These are phyloP conservation scores for Dryas drummondii DNA, from an alignment of 306 rosid species.

Conservation along the genomic window DNA sequence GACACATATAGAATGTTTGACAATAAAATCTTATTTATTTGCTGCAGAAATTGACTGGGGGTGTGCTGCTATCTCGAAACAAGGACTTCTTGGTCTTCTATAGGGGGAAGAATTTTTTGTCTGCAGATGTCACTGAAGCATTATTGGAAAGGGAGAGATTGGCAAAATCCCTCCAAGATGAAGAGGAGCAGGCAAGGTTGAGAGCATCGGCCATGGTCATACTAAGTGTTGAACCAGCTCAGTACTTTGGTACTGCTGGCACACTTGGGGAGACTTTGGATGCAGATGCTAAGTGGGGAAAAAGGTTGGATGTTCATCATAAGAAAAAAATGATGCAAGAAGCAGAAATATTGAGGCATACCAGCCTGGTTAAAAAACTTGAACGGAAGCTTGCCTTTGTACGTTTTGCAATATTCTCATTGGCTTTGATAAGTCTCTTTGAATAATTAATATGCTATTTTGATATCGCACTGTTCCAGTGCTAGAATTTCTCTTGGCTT, in stretches of 20 bases:
- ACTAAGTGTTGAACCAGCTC: constrained; percentile 41
- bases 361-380: constrained; percentile 62
- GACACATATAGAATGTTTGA: constrained; percentile 4
- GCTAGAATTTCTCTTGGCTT: constrained; percentile 23
- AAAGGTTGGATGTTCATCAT: constrained; percentile 53
- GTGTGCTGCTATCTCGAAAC: constrained; percentile 78
- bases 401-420: constrained; percentile 35
- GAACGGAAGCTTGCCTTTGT: constrained; percentile 73
- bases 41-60: constrained; percentile 88
- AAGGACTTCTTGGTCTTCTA: constrained; percentile 92
- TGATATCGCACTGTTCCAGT: not conserved
- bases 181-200: constrained; percentile 91
- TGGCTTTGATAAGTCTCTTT: not conserved
- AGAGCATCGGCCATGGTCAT: constrained; percentile 68
- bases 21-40: constrained; percentile 25
- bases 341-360: constrained; percentile 60
- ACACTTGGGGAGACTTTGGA: constrained; percentile 86
- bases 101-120: constrained; percentile 85
- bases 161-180: constrained; percentile 76
- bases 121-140: constrained; percentile 70
- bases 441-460: not conserved
- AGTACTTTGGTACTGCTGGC: constrained; percentile 65
- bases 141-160: constrained; percentile 82
- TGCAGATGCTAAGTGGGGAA: constrained; percentile 97
- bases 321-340: constrained; percentile 63